These are phyloP conservation scores for Rhodocollybia butyracea DNA, from an alignment of 768 basidiomycete genomes.

Conservation along the genomic window DNA sequence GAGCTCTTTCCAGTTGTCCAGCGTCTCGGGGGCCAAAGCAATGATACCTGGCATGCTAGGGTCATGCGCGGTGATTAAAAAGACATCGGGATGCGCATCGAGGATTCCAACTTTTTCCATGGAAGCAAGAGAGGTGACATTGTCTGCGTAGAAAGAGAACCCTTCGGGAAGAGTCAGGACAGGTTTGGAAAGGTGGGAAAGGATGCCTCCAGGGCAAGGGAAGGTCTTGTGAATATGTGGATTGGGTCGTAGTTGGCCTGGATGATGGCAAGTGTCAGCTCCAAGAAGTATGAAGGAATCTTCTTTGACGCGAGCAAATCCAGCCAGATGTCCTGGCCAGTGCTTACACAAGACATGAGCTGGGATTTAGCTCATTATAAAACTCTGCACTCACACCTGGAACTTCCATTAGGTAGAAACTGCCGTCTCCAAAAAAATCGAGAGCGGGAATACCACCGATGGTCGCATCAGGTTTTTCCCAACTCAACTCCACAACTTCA, in stretches of 20 bases:
- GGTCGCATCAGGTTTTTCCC: too few relatives aligned
- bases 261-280: slow-evolving; percentile 17
- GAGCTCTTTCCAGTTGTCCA: slow-evolving; percentile 7
- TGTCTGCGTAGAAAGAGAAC: too few relatives aligned
- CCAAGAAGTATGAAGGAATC: slow-evolving; percentile 17
- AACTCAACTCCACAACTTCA: too few relatives aligned
- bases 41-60: background rate
- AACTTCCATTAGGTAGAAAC: slow-evolving; percentile 17
- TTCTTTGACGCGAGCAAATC: slow-evolving; percentile 17
- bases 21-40: background rate
- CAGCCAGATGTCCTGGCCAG: slow-evolving; percentile 14
- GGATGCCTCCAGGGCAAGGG: too few relatives aligned
- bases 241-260: slow-evolving; percentile 17
- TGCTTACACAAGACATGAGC: slow-evolving; percentile 7
- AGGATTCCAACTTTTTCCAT: too few relatives aligned
- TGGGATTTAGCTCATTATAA: background rate
- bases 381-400: slow-evolving; percentile 13
- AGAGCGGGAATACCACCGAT: too few relatives aligned
- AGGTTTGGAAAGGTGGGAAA: too few relatives aligned
- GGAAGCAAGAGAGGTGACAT: too few relatives aligned
- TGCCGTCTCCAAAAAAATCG: too few relatives aligned
- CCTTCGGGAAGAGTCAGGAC: too few relatives aligned
- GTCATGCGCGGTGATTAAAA: slow-evolving; percentile 9
- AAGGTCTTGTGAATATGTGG: slow-evolving; percentile 9
- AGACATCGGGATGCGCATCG: too few relatives aligned